Evolutionary conservation across 352 stramenopile genomes (phyloP).

Genomic region (Pythium apleroticum): DNA sequence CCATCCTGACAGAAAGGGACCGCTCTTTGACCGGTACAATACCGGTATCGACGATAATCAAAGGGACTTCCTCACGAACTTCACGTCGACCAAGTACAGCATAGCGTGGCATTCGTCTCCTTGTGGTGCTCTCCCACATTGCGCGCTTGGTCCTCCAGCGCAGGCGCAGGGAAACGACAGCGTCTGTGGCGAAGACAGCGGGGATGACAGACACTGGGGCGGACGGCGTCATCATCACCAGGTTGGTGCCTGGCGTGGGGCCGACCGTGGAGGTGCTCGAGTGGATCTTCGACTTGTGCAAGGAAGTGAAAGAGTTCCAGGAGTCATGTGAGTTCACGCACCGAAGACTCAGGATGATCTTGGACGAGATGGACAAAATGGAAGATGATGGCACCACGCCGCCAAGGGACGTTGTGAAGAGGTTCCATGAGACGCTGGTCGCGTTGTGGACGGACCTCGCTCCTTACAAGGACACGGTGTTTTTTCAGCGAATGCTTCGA

Average conservation of each 20-base stretch:
- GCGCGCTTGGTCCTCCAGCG: not conserved
- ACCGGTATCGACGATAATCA: not conserved
- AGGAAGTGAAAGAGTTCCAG: not conserved
- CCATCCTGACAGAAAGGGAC: too few relatives aligned
- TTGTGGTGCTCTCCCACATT: not conserved
- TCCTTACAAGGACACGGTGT: not conserved
- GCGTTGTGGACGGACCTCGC: not conserved
- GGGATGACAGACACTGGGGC: too few relatives aligned
- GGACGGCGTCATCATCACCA: too few relatives aligned
- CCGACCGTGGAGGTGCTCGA: not conserved
- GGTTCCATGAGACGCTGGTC: not conserved
- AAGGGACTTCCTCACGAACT: too few relatives aligned
- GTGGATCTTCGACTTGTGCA: not conserved
- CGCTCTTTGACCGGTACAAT: too few relatives aligned
- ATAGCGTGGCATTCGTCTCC: too few relatives aligned
- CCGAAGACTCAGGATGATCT: not conserved
- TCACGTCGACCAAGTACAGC: too few relatives aligned
- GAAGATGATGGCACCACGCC: not conserved
- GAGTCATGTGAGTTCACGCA: not conserved
- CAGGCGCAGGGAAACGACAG: too few relatives aligned
- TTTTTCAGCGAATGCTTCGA: not conserved
- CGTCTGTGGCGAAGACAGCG: not conserved
- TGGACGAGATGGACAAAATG: not conserved
- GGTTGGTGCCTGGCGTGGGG: not conserved
- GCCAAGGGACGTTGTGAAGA: not conserved